A percentile compares a stretch with the other conserved stretches of the same genome.
Conservation (phyloP, 1,139 yeast species). For the Eremothecium sinecaudum region DNA sequence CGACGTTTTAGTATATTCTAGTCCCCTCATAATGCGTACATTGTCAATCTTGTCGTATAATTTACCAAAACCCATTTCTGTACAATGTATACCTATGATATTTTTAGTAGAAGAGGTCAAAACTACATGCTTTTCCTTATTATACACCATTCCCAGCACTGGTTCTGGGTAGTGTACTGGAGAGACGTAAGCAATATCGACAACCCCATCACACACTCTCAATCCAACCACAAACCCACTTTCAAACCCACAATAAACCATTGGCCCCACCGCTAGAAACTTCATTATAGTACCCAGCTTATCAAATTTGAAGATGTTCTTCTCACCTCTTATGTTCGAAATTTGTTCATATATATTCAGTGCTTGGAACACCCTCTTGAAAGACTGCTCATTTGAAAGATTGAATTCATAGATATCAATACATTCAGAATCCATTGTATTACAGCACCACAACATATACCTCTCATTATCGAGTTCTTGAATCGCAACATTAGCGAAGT, state of each 20-base stretch:
- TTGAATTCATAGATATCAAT: slow-evolving; percentile 24
- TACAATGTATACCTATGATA: slow-evolving; percentile 11
- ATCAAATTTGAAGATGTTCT: slow-evolving; percentile 9
- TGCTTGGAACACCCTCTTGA: slow-evolving; percentile 18
- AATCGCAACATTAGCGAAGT: slow-evolving; percentile 25
- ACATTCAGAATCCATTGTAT: slow-evolving; percentile 25
- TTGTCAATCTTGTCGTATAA: no score
- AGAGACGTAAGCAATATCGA: slow-evolving; percentile 20
- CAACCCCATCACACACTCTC: neutral
- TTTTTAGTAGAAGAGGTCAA: slow-evolving; percentile 12
- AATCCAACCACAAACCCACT: slow-evolving; percentile 26
- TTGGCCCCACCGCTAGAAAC: slow-evolving; percentile 11
- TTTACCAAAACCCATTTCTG: neutral
- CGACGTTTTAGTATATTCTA: neutral
- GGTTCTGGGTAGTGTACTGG: slow-evolving; percentile 26
- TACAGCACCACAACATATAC: slow-evolving; percentile 22
- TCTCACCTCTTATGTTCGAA: slow-evolving; percentile 5
- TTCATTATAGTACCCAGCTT: slow-evolving; percentile 28
- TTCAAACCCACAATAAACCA: slow-evolving; percentile 24
- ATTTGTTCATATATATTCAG: slow-evolving; percentile 16
- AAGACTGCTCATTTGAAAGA: slow-evolving; percentile 14
- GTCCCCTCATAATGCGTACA: neutral
- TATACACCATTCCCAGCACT: slow-evolving; percentile 16
- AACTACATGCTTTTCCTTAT: slow-evolving; percentile 6
- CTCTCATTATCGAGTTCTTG: slow-evolving; percentile 7